Evolutionary conservation across 2,329 filamentous ascomycete genomes (phyloP).

Genomic region (Fusarium anguioides): DNA sequence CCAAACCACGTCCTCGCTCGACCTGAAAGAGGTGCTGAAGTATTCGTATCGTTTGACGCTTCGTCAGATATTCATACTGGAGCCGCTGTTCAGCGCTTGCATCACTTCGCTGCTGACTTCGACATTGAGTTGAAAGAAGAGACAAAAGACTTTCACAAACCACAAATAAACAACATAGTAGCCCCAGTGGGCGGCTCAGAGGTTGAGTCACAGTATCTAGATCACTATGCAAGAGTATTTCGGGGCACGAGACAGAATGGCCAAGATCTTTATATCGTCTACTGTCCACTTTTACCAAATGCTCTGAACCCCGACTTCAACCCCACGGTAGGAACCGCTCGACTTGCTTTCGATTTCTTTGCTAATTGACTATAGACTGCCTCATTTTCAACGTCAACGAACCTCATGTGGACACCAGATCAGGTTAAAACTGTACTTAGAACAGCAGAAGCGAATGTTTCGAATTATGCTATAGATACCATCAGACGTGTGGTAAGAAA

Average conservation of each 20-base stretch:
- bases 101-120: conserved; percentile 40
- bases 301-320: conserved; percentile 4
- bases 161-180: accelerated
- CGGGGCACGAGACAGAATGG: conserved; percentile 16
- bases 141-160: background rate
- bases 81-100: conserved; percentile 29
- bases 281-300: conserved; percentile 38
- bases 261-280: conserved; percentile 20
- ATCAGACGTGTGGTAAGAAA: conserved; percentile 26
- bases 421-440: conserved; percentile 28
- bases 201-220: background rate
- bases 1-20: conserved; percentile 36
- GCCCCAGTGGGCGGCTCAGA: accelerated
- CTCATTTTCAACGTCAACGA: conserved; percentile 38
- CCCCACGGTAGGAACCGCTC: conserved; percentile 22
- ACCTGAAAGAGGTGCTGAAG: conserved; percentile 24
- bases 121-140: conserved; percentile 18
- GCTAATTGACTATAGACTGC: conserved; percentile 7
- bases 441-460: conserved; percentile 20
- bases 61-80: conserved; percentile 35
- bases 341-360: accelerated
- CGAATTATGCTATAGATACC: conserved; percentile 22
- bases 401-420: conserved; percentile 39
- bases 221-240: conserved; percentile 34
- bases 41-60: conserved; percentile 37